phyloP scores from a whole-genome alignment of 306 rosid genomes.

The Cercis canadensis region DNA sequence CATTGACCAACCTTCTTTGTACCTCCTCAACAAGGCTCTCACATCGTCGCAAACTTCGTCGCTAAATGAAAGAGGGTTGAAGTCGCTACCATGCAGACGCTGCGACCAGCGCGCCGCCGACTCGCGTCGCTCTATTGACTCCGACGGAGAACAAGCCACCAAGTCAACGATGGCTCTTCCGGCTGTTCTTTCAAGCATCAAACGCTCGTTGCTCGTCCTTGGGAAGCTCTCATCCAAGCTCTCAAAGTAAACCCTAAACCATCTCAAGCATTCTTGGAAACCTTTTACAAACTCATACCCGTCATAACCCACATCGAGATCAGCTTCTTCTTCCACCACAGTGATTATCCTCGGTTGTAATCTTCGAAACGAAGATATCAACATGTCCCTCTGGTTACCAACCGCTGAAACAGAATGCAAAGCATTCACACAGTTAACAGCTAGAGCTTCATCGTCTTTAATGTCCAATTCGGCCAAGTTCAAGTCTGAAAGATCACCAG shows the following conservation, averaged over 20 bases:
- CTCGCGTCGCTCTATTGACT: conserved; percentile 78
- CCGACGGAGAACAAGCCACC: conserved; percentile 63
- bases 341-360: conserved; percentile 77
- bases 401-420: conserved; percentile 62
- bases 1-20: conserved; percentile 94
- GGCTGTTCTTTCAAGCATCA: conserved; percentile 78
- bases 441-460: conserved; percentile 76
- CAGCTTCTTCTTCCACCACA: conserved; percentile 90
- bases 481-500: conserved; percentile 70
- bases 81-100: conserved; percentile 73
- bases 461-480: conserved; percentile 55
- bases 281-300: conserved; percentile 81
- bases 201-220: conserved; percentile 69
- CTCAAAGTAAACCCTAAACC: conserved; percentile 98
- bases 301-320: conserved; percentile 69
- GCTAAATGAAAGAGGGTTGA: conserved; percentile 63
- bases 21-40: conserved; percentile 80
- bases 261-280: conserved; percentile 77
- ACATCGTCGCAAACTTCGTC: conserved; percentile 94
- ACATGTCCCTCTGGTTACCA: conserved; percentile 57
- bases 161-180: conserved; percentile 85
- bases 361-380: conserved; percentile 53
- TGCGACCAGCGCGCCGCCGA: conserved; percentile 70
- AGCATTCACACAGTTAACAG: conserved; percentile 72
- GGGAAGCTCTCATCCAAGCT: conserved; percentile 81